Evolutionary conservation across 164 flowering plant genomes (phyloP).

Genomic region (Warburgia ugandensis): DNA sequence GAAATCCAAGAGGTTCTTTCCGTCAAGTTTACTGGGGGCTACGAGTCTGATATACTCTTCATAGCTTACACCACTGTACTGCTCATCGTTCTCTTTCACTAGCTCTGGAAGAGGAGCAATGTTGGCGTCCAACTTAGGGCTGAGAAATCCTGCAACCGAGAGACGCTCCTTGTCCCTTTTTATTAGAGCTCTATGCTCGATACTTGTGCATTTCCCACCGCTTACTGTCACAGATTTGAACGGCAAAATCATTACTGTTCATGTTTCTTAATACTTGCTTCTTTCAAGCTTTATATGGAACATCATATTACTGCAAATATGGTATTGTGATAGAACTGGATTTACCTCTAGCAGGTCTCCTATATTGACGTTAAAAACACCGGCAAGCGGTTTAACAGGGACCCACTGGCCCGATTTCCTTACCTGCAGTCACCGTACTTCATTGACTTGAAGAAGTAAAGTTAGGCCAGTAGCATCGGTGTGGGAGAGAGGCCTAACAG

Average conservation of each 20-base stretch:
- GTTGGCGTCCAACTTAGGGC: constrained; percentile 13
- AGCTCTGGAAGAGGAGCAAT: constrained; percentile 31
- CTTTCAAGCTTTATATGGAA: too few relatives aligned
- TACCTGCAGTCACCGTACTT: constrained; percentile 40
- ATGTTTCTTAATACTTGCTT: too few relatives aligned
- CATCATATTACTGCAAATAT: not conserved
- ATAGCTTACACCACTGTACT: constrained; percentile 17
- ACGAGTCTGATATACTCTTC: constrained; percentile 17
- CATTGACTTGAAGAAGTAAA: constrained; percentile 32
- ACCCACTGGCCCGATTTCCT: constrained; percentile 37
- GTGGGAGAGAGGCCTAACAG: constrained; percentile 41
- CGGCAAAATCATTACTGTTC: too few relatives aligned
- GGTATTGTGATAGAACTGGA: not conserved
- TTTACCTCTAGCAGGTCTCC: constrained; percentile 48
- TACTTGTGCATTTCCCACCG: constrained; percentile 38
- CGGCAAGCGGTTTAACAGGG: constrained; percentile 30
- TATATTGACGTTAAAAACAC: constrained; percentile 32
- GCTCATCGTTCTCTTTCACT: constrained; percentile 7
- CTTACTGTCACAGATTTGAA: too few relatives aligned
- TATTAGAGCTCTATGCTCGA: constrained; percentile 46
- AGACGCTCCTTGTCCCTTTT: constrained; percentile 32
- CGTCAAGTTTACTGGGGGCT: constrained; percentile 11
- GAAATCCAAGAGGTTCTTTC: constrained; percentile 12
- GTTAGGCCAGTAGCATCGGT: constrained; percentile 40
- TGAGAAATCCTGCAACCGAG: constrained; percentile 39